Conservation (phyloP, 345 rosid genomes). For the Eucalyptus erythrocorys region DNA sequence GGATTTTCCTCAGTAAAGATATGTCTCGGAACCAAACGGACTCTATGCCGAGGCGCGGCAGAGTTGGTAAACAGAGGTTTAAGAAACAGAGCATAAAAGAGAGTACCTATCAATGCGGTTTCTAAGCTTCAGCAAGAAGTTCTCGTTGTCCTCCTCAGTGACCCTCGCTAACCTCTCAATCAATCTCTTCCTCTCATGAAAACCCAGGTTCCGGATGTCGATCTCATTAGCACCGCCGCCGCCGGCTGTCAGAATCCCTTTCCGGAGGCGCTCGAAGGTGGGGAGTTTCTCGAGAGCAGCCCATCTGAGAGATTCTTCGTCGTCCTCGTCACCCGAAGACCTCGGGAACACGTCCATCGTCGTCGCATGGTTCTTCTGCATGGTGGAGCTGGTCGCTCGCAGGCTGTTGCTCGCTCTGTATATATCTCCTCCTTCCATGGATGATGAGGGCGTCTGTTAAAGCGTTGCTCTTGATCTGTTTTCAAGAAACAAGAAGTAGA, state of each 20-base stretch:
- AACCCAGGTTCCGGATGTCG: slow-evolving; percentile 19
- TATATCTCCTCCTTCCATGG: slow-evolving; percentile 2
- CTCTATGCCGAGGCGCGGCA: not conserved
- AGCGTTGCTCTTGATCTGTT: not conserved
- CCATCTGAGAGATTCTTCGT: slow-evolving; percentile 49
- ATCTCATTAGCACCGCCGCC: slow-evolving; percentile 4
- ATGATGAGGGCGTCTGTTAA: not conserved
- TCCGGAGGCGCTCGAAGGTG: slow-evolving; percentile 30
- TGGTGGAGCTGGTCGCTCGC: not conserved
- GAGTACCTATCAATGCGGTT: slow-evolving; percentile 3
- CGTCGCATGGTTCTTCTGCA: slow-evolving; percentile 1
- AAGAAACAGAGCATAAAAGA: not conserved
- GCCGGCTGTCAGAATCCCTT: slow-evolving; percentile 19
- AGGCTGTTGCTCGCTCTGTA: slow-evolving; percentile 7
- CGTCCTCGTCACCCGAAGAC: slow-evolving; percentile 32
- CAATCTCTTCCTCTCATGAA: slow-evolving; percentile 16
- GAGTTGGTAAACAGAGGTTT: not conserved
- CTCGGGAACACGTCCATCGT: slow-evolving; percentile 9
- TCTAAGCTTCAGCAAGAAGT: slow-evolving; percentile 11
- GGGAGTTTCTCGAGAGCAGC: slow-evolving; percentile 52
- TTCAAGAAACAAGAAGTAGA: not conserved
- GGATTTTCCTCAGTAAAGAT: not conserved
- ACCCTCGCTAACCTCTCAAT: slow-evolving; percentile 20
- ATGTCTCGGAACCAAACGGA: not conserved
- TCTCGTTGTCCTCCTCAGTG: slow-evolving; percentile 28